Base-by-base conservation (phyloP, 164 flowering plant species). In the Magnolia officinalis region DNA sequence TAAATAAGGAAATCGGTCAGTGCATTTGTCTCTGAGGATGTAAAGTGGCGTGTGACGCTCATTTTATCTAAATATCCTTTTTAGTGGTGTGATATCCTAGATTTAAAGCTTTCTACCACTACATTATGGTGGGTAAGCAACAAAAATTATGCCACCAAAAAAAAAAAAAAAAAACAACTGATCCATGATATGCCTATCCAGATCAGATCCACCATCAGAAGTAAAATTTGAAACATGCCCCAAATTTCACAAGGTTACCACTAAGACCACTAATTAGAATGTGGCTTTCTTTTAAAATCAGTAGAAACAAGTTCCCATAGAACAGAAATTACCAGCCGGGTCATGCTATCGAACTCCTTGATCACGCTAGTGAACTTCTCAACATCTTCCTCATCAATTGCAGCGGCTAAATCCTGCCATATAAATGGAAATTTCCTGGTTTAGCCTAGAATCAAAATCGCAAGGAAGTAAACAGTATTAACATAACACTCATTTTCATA, bases 271-370 rank as follows among this genome's bases (percentile, higher is more conserved):
- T 21, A 20, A 24, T 16, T 58, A 29, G 64, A 21, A 75, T 67
- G 50, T 6, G 10, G n/a, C 14, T 52, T 11, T 21, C 20, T 26
- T 29, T 14, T 23, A n/a, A 11, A 5, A 69, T 13, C 16, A 58
- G 67, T 31, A 67, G 10, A 14, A 75, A 68, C 6, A 58, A 18
- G 4, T 52, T 69, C 20, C 18, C 19, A 67, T 29, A 20, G 3
- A 63, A 74, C 11, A 26, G 55, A 75, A 65, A 63, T 65, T 90
- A 94, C 98, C 96, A 91, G 86, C 49, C 85, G 85, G 13, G 97
- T 94, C 93, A 92, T 92, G 89, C 96, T 91, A 76, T 95, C 98
- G 78, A 88, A 95, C 78, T 95, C 98, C 88, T 92, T 93, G 52
- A 91, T 83, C 58, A 80, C 88, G 76, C 88, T 87, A 61, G 95